Evolutionary conservation across 2,329 filamentous ascomycete genomes (phyloP).

Genomic region (Hymenoscyphus repandus): DNA sequence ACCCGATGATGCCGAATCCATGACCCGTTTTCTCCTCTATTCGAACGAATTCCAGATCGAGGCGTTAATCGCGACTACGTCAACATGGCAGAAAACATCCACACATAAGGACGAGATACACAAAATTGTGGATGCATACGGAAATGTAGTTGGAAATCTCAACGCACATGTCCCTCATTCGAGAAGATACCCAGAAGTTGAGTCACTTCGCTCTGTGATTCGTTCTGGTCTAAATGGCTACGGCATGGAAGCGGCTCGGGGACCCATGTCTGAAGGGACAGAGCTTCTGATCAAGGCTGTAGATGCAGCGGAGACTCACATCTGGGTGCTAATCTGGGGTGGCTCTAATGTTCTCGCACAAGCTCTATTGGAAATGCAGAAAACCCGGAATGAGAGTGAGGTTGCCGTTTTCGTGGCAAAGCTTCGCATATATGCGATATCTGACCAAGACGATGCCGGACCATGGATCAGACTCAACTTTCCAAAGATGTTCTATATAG

Average conservation of each 20-base stretch:
- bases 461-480: conserved; percentile 50
- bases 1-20: conserved; percentile 40
- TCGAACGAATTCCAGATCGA: conserved; percentile 42
- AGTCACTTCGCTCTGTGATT: conserved; percentile 34
- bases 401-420: conserved; percentile 35
- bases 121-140: conserved; percentile 41
- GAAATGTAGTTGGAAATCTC: conserved; percentile 40
- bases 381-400: conserved; percentile 28
- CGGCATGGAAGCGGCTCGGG: conserved; percentile 9
- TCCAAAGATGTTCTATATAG: conserved; percentile 51
- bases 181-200: conserved; percentile 36
- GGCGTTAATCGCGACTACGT: conserved; percentile 41
- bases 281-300: conserved; percentile 40
- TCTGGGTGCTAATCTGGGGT: conserved; percentile 20
- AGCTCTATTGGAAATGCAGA: conserved; percentile 24
- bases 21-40: conserved; percentile 41
- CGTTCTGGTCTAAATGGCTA: conserved; percentile 33
- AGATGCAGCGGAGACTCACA: conserved; percentile 42
- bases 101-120: conserved; percentile 37
- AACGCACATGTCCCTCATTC: conserved; percentile 43
- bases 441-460: conserved; percentile 54
- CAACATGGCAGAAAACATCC: conserved; percentile 40
- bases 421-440: conserved; percentile 50
- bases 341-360: no score
- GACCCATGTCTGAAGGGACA: conserved; percentile 28